Conservation (phyloP, 2,329 filamentous ascomycete genomes). For the Didymosphaeria variabile region DNA sequence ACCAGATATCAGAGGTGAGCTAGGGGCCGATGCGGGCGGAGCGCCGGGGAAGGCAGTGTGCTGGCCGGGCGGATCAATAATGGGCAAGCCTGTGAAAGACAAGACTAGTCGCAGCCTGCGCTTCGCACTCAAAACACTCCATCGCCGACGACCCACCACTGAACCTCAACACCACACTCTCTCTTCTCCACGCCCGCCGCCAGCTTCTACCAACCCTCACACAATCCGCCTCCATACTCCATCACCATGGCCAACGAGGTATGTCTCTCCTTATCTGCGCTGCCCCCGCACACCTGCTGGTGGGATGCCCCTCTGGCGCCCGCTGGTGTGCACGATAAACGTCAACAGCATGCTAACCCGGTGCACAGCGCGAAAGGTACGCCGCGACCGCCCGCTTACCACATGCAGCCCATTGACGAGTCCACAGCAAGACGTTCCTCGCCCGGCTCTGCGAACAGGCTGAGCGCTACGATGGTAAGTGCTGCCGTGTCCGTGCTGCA, state of each 20-base stretch:
- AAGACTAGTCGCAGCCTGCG: conserved; percentile 19
- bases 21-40: conserved; percentile 11
- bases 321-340: conserved; percentile 41
- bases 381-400: conserved; percentile 5
- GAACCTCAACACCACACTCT: conserved; percentile 23
- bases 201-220: conserved; percentile 18
- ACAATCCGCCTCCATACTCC: conserved; percentile 32
- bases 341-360: conserved; percentile 47
- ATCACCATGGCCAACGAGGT: conserved; percentile 71
- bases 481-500: conserved; percentile 26
- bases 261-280: conserved; percentile 54
- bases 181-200: conserved; percentile 23
- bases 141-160: conserved; percentile 35
- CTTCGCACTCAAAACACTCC: conserved; percentile 36
- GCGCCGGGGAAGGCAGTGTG: conserved; percentile 19
- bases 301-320: conserved; percentile 53
- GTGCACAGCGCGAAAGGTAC: conserved; percentile 61
- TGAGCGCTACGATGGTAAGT: conserved; percentile 95
- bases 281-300: conserved; percentile 44
- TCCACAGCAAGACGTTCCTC: conserved; percentile 87
- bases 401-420: conserved; percentile 38
- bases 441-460: conserved; percentile 99
- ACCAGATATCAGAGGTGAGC: neutral
- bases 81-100: conserved; percentile 17
- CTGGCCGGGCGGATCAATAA: conserved; percentile 21